phyloP scores from a whole-genome alignment of 352 stramenopile species.

The Globisporangium apiculatum region DNA sequence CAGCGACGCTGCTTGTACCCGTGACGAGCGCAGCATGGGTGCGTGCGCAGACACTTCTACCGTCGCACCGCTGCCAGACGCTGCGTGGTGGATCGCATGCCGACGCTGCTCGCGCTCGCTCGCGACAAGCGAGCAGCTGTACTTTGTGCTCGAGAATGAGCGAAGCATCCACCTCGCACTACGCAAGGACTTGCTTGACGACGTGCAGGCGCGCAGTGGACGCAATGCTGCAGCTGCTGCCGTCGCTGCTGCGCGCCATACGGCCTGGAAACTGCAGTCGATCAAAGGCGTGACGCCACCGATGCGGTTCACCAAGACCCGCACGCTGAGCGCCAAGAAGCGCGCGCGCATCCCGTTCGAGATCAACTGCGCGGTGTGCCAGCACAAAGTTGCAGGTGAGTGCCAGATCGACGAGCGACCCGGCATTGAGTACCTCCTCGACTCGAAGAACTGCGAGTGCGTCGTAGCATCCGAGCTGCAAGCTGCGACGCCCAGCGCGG shows the following conservation, averaged over 20 bases:
- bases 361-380: conserved; percentile 39
- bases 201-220: conserved; percentile 1
- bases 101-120: conserved; percentile 7
- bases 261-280: conserved; percentile 24
- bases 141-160: conserved; percentile 16
- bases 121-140: conserved; percentile 8
- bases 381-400: conserved; percentile 41
- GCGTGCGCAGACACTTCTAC: background rate
- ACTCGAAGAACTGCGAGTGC: conserved; percentile 39
- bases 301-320: conserved; percentile 41
- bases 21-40: too few relatives aligned
- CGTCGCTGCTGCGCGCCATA: conserved; percentile 2
- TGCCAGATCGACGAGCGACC: conserved; percentile 33
- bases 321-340: conserved; percentile 31
- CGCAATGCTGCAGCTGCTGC: background rate
- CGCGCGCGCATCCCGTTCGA: conserved; percentile 38
- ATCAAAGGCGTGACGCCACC: conserved; percentile 18
- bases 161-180: conserved; percentile 10
- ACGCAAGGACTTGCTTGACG: conserved; percentile 9
- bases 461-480: conserved; percentile 14
- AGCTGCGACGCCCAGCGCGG: background rate
- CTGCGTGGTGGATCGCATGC: conserved; percentile 11
- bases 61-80: too few relatives aligned
- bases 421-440: conserved; percentile 40
- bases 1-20: too few relatives aligned